These are phyloP conservation scores for Discostella stelligera DNA, from an alignment of 352 stramenopile species.

Conservation along the genomic window DNA sequence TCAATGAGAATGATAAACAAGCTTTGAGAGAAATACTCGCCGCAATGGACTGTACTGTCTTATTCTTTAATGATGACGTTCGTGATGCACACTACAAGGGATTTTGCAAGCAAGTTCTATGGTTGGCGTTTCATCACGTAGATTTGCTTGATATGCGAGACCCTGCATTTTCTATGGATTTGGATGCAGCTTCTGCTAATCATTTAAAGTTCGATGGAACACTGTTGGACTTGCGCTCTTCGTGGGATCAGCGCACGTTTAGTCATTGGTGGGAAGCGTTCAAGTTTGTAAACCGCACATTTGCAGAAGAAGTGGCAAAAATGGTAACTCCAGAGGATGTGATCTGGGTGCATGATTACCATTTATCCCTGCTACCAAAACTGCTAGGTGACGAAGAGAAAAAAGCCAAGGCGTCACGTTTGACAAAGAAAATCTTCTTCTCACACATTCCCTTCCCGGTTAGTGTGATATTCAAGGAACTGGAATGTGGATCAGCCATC, in stretches of 20 bases:
- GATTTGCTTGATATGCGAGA: constrained; percentile 87
- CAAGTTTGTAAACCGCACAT: constrained; percentile 87
- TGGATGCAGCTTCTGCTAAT: constrained; percentile 13
- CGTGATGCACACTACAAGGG: constrained; percentile 89
- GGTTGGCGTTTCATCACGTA: constrained; percentile 95
- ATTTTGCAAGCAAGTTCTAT: constrained; percentile 95
- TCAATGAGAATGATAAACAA: constrained; percentile 30
- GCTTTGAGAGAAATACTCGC: constrained; percentile 86
- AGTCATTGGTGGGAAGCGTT: constrained; percentile 89
- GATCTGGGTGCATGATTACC: constrained; percentile 93
- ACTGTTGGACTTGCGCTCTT: constrained; percentile 32
- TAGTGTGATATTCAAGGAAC: constrained; percentile 87
- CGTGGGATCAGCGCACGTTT: constrained; percentile 57
- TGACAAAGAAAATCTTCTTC: constrained; percentile 89
- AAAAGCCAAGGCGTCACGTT: constrained; percentile 41
- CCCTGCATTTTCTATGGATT: constrained; percentile 36
- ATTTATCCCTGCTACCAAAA: constrained; percentile 90
- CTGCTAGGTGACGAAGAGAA: constrained; percentile 81
- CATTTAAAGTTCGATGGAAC: constrained; percentile 8
- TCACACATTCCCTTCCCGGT: constrained; percentile 95
- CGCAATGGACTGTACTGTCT: constrained; percentile 91
- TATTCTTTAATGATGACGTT: constrained; percentile 89
- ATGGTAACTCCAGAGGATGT: constrained; percentile 84
- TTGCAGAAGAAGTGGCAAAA: constrained; percentile 84
- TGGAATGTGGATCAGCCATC: constrained; percentile 88